Evolutionary conservation across 1,284 basidiomycete species (phyloP), one percentile per base, ranked within the genome.

Genomic region (Sanguinoderma infundibulare): DNA sequence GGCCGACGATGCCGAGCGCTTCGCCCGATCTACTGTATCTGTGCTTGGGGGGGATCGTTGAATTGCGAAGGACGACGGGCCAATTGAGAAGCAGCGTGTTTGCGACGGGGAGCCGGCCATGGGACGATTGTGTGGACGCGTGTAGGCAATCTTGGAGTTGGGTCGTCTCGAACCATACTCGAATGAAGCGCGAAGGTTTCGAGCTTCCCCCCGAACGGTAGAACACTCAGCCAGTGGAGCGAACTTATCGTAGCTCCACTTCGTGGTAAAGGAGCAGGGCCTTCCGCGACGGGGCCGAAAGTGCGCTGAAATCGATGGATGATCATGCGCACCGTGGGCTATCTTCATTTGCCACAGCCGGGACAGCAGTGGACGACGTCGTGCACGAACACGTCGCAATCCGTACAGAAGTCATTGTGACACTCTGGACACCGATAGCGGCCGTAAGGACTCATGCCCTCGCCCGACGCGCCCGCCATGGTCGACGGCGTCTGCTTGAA

Each of bases 401-500:
- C 86, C 24, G 80, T 76, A 71, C 87, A 89, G 69, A 89, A 86
- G 65, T 83, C 76, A 55, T 81, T 72, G n/a, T 73, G 67, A 72
- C 84, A 86, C 46, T 79, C 77, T 9, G 77, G 78, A 73, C 91
- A 95, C 46, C 85, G 81, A 74, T 96, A 96, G 28, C 93, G 81
- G n/a, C 92, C 91, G 1, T 90, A 77, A 1, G 88, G 85, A 65
- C 90, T 94, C 69, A 95, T 79, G 2, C 90, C 90, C 59, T 92
- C 91, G 42, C 80, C 76, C 7, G 76, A 67, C 32, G 73, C 75
- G 39, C 65, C 64, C 5, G 59, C 53, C 57, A 62, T 59, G 1
- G 62, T 52, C n/a, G 61, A 59, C 9, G 63, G 59, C 46, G 78
- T 55, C 50, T 74, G 72, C 36, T 79, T 78, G 74, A 96, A 94